Percentiles rank a stretch among this genome's conserved stretches.
phyloP scores from a whole-genome alignment of 1,139 yeast genomes.

The Diutina ranongensis region DNA sequence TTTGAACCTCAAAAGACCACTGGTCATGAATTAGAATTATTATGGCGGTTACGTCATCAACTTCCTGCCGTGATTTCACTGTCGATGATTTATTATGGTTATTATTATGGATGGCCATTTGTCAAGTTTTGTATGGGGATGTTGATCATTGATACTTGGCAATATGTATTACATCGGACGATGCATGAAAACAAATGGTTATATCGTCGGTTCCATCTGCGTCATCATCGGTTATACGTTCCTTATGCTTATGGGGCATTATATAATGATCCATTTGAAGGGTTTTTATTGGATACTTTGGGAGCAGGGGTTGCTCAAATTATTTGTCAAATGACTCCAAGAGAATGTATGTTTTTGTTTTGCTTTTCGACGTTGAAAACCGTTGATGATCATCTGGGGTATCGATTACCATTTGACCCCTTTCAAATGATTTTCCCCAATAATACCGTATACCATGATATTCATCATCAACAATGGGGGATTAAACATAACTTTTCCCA shows the following conservation, averaged over 20 bases:
- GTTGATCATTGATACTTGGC: constrained; percentile 85
- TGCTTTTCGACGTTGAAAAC: constrained; percentile 91
- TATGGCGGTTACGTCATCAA: constrained; percentile 48
- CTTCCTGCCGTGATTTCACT: constrained; percentile 32
- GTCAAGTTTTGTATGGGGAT: constrained; percentile 52
- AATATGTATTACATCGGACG: constrained; percentile 73
- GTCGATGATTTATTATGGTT: constrained; percentile 31
- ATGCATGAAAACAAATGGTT: constrained; percentile 78
- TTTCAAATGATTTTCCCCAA: constrained; percentile 88
- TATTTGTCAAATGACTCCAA: constrained; percentile 50
- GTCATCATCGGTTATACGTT: constrained; percentile 87
- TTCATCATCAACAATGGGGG: constrained; percentile 95
- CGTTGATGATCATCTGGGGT: constrained; percentile 97
- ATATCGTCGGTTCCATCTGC: constrained; percentile 77
- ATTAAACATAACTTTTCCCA: constrained; percentile 90
- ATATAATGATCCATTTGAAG: constrained; percentile 89
- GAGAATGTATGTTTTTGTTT: constrained; percentile 65
- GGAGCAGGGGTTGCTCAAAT: constrained; percentile 83
- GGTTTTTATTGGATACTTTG: constrained; percentile 78
- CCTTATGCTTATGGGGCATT: constrained; percentile 97
- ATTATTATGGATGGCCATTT: constrained; percentile 50
- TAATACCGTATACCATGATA: constrained; percentile 91
- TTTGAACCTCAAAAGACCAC: constrained; percentile 57
- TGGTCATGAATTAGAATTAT: constrained; percentile 57
- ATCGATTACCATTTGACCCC: constrained; percentile 80